Conservation (phyloP, 1,284 basidiomycete species). For the Anthracocystis setariae region DNA sequence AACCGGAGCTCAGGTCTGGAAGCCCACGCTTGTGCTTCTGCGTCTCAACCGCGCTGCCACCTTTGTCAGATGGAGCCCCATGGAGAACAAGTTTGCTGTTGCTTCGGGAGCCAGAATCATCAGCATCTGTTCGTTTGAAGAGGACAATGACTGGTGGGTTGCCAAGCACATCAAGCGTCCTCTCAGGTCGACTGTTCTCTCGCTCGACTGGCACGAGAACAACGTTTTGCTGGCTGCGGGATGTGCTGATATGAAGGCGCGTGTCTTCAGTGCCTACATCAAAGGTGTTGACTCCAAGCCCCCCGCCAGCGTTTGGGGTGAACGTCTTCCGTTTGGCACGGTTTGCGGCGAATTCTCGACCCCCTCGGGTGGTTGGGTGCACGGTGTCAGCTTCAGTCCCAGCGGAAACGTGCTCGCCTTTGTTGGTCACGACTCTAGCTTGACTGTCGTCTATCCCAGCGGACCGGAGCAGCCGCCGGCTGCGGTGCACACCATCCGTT, state of each 20-base stretch:
- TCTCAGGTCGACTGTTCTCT: constrained; percentile 88
- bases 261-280: constrained; percentile 98
- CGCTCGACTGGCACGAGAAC: constrained; percentile 97
- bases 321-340: constrained; percentile 96
- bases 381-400: constrained; percentile 93
- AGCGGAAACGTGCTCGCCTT: constrained; percentile 92
- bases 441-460: constrained; percentile 64
- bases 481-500: constrained; percentile 61
- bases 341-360: constrained; percentile 92
- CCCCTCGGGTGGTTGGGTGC: constrained; percentile 94
- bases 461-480: constrained; percentile 60
- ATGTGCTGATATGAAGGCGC: constrained; percentile 91
- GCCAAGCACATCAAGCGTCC: constrained; percentile 98
- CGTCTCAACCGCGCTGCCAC: constrained; percentile 96
- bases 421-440: constrained; percentile 74
- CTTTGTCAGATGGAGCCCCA: constrained; percentile 93
- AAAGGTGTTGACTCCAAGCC: constrained; percentile 97
- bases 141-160: constrained; percentile 95
- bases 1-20: constrained; percentile 78
- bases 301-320: constrained; percentile 90
- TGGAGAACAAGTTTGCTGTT: constrained; percentile 98
- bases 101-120: constrained; percentile 82
- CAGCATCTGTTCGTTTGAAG: constrained; percentile 66
- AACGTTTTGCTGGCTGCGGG: constrained; percentile 94
- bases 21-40: constrained; percentile 94